Evolutionary conservation across 2,329 filamentous ascomycete genomes (phyloP).

Genomic region (Talaromyces sp.): DNA sequence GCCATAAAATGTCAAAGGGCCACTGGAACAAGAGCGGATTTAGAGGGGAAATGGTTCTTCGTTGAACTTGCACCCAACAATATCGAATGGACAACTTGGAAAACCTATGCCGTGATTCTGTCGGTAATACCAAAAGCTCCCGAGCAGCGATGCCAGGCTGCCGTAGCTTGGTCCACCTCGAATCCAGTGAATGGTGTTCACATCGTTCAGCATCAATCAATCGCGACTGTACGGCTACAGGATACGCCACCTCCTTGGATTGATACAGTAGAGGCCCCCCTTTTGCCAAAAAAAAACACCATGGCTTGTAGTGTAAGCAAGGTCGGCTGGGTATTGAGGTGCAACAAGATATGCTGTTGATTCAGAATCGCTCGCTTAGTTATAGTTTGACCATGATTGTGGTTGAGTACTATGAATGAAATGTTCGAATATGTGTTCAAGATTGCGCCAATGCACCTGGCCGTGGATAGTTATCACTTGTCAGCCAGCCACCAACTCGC

Average conservation of each 20-base stretch:
- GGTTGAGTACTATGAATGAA: too few relatives aligned
- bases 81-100: conserved; percentile 4
- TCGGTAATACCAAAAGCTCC: background rate
- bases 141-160: conserved; percentile 2
- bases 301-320: background rate
- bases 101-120: conserved; percentile 12
- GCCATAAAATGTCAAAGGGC: conserved; percentile 3
- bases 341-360: background rate
- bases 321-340: too few relatives aligned
- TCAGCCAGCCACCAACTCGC: too few relatives aligned
- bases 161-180: background rate
- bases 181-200: background rate
- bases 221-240: background rate
- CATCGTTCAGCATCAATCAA: background rate
- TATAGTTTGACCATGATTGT: too few relatives aligned
- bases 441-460: too few relatives aligned
- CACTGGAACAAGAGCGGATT: background rate
- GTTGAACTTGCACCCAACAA: conserved; percentile 12
- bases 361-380: too few relatives aligned
- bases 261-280: background rate
- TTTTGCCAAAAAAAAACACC: conserved; percentile 2
- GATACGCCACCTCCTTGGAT: background rate
- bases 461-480: too few relatives aligned
- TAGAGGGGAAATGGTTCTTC: conserved; percentile 9
- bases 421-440: too few relatives aligned